Evolutionary conservation across 2,329 filamentous ascomycete genomes (phyloP).

Genomic region (Monosporascus sp.): DNA sequence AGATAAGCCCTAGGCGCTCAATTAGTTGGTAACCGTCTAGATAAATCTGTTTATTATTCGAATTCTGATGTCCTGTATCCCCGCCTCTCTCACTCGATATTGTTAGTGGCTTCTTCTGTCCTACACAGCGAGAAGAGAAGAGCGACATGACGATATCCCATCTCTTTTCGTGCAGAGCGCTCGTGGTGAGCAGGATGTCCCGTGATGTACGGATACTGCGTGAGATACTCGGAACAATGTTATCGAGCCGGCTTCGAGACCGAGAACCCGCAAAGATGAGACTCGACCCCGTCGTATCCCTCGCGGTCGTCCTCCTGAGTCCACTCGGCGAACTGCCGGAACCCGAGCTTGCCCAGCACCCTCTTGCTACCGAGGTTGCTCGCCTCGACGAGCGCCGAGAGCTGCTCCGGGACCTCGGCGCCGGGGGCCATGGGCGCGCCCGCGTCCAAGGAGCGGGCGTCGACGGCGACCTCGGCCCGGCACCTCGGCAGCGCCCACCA

Average conservation of each 20-base stretch:
- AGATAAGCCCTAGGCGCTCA: too few species aligned
- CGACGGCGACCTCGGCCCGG: conserved; percentile 39
- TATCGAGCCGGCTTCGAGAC: neutral
- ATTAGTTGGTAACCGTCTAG: too few species aligned
- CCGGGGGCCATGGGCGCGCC: conserved; percentile 14
- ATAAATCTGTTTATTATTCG: too few species aligned
- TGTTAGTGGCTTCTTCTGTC: too few species aligned
- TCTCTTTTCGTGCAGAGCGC: too few species aligned
- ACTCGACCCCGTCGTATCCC: conserved; percentile 2
- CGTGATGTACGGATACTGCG: too few species aligned
- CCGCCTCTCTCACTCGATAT: too few species aligned
- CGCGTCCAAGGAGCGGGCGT: conserved; percentile 28
- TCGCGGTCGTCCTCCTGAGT: conserved; percentile 21
- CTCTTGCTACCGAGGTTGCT: conserved; percentile 48
- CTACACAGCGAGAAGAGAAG: too few species aligned
- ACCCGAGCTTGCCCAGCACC: conserved; percentile 53
- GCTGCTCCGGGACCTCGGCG: conserved; percentile 30
- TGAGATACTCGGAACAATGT: too few species aligned
- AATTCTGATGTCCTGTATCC: too few species aligned
- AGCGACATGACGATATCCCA: too few species aligned
- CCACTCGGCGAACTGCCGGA: conserved; percentile 41
- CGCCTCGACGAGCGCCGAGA: conserved; percentile 43
- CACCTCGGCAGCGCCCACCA: conserved; percentile 47
- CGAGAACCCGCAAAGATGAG: conserved; percentile 9
- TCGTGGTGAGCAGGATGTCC: too few species aligned